phyloP scores from a whole-genome alignment of 2,329 filamentous ascomycete species.

The Erysiphe pulchra region DNA sequence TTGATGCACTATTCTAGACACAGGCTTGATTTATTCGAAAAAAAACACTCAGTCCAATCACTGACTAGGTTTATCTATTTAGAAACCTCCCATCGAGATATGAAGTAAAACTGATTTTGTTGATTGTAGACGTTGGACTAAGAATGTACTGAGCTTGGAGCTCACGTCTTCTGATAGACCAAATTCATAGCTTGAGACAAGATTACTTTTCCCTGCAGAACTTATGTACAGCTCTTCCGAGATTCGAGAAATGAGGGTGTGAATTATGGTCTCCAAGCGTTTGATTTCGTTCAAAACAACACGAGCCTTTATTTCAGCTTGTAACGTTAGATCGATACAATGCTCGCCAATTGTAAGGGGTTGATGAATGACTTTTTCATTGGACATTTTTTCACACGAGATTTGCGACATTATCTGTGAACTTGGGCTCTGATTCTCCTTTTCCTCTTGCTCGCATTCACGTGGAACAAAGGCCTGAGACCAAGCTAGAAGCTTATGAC shows the following conservation, averaged over 20 bases:
- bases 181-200: not conserved
- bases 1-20: not conserved
- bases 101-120: not conserved
- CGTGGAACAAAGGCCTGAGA: not conserved
- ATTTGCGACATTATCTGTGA: not conserved
- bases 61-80: not conserved
- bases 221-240: not conserved
- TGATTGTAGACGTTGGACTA: not conserved
- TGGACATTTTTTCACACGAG: not conserved
- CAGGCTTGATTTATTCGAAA: not conserved
- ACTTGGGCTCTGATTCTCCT: not conserved
- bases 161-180: not conserved
- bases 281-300: not conserved
- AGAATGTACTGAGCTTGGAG: not conserved
- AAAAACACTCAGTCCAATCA: not conserved
- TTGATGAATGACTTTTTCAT: not conserved
- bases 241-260: not conserved
- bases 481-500: not conserved
- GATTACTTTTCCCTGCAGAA: not conserved
- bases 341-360: not conserved
- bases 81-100: not conserved
- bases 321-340: not conserved
- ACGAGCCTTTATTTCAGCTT: not conserved
- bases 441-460: too few species aligned
- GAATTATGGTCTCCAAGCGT: not conserved